Percentiles rank a stretch among this genome's conserved stretches.
These are phyloP conservation scores for Citrus cavaleriei DNA, from an alignment of 345 rosid species.

Conservation along the genomic window DNA sequence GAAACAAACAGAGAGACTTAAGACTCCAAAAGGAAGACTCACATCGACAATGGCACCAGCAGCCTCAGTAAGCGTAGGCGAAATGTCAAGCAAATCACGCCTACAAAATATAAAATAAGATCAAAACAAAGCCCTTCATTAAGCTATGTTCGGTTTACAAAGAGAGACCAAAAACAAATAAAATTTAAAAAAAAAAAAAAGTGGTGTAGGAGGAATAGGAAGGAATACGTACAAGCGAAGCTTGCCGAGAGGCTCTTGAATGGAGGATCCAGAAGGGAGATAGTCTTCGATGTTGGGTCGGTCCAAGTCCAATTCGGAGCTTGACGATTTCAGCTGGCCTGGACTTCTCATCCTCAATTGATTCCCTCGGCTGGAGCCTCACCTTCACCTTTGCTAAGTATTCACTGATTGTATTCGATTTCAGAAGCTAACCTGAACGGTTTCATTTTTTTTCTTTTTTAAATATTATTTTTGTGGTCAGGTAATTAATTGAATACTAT, in stretches of 20 bases:
- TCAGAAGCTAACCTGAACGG: no score
- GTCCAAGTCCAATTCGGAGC: conserved; percentile 84
- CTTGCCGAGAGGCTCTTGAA: conserved; percentile 78
- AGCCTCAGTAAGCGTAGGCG: conserved; percentile 90
- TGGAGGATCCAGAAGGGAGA: conserved; percentile 89
- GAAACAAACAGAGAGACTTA: conserved; percentile 1
- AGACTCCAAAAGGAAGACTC: conserved; percentile 13
- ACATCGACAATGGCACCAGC: conserved; percentile 99
- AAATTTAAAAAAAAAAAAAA: neutral
- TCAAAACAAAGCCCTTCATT: neutral
- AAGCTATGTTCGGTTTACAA: neutral
- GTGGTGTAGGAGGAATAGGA: neutral
- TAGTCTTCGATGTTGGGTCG: conserved; percentile 90
- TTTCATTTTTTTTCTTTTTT: neutral
- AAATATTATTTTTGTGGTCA: no score
- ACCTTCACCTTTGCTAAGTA: no score
- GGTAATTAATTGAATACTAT: no score
- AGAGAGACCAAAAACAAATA: neutral
- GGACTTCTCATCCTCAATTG: neutral
- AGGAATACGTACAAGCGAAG: conserved; percentile 58
- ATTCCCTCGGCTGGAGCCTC: no score
- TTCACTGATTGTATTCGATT: no score
- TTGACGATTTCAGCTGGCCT: conserved; percentile 50
- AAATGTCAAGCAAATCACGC: conserved; percentile 87
- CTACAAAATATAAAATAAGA: conserved; percentile 27